A percentile compares a stretch with the other conserved stretches of the same genome.
These are phyloP conservation scores for Fusarium abutilonis DNA, from an alignment of 2,329 filamentous ascomycete genomes.

Conservation along the genomic window DNA sequence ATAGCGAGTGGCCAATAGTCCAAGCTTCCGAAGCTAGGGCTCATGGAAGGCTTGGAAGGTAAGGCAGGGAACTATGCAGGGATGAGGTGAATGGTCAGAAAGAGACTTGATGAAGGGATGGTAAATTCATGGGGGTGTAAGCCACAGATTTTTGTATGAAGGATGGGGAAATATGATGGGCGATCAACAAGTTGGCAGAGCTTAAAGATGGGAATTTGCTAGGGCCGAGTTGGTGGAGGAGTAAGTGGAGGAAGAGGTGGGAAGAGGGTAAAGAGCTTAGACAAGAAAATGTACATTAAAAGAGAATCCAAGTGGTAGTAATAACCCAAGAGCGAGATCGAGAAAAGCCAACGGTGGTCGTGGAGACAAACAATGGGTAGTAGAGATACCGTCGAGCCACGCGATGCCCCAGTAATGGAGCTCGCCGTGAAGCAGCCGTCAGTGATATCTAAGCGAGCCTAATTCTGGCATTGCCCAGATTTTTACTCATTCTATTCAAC, in stretches of 20 bases:
- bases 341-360: background rate
- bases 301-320: constrained; percentile 2
- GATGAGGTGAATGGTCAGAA: constrained; percentile 33
- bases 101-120: constrained; percentile 32
- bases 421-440: constrained; percentile 1
- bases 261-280: constrained; percentile 25
- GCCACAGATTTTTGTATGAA: constrained; percentile 23
- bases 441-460: constrained; percentile 5
- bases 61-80: constrained; percentile 30
- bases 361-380: constrained; percentile 8
- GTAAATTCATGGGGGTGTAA: constrained; percentile 39
- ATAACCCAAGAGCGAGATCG: background rate
- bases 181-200: constrained; percentile 38
- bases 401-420: constrained; percentile 12
- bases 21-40: constrained; percentile 40
- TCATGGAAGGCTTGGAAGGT: constrained; percentile 36
- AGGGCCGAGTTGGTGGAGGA: constrained; percentile 35
- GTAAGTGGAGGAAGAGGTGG: constrained; percentile 39
- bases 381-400: constrained; percentile 23
- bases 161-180: constrained; percentile 41
- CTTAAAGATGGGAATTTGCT: constrained; percentile 39
- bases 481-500: constrained; percentile 15
- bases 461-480: constrained; percentile 1
- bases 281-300: constrained; percentile 13
- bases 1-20: constrained; percentile 40